Percentiles rank a stretch among this genome's conserved stretches.
These are phyloP conservation scores for Blastocystis sp. DNA, from an alignment of 352 stramenopile species.

Conservation along the genomic window DNA sequence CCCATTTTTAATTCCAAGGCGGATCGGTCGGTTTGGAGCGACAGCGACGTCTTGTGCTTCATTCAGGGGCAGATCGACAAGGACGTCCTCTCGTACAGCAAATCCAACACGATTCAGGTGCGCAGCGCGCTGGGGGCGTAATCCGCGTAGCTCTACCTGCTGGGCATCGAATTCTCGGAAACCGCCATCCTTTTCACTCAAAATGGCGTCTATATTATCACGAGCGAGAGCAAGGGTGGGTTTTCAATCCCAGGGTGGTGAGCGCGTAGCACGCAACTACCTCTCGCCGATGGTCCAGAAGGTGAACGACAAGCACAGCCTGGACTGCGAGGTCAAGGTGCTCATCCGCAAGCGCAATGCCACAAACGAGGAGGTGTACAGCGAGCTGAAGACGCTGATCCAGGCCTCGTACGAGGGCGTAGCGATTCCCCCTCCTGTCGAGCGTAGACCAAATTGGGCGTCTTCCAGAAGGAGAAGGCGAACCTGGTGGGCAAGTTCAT, in stretches of 20 bases:
- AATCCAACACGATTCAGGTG: conserved; percentile 69
- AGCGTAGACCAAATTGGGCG: conserved; percentile 76
- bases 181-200: conserved; percentile 86
- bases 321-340: conserved; percentile 61
- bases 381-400: conserved; percentile 39
- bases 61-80: conserved; percentile 64
- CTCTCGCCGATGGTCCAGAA: conserved; percentile 58
- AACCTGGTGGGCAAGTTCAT: conserved; percentile 82
- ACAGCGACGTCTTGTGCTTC: conserved; percentile 60
- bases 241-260: neutral
- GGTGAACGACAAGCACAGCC: conserved; percentile 31
- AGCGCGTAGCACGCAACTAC: conserved; percentile 46
- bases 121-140: conserved; percentile 60
- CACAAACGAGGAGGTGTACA: conserved; percentile 41
- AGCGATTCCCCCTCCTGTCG: neutral
- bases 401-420: conserved; percentile 46
- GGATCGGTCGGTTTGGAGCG: conserved; percentile 42
- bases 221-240: conserved; percentile 82
- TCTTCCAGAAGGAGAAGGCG: conserved; percentile 80
- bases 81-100: conserved; percentile 67
- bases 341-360: conserved; percentile 70
- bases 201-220: conserved; percentile 80
- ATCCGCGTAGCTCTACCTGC: conserved; percentile 84
- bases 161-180: conserved; percentile 86
- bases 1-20: neutral